Evolutionary conservation across 2,329 filamentous ascomycete genomes (phyloP).

Genomic region (Fusarium sp.): DNA sequence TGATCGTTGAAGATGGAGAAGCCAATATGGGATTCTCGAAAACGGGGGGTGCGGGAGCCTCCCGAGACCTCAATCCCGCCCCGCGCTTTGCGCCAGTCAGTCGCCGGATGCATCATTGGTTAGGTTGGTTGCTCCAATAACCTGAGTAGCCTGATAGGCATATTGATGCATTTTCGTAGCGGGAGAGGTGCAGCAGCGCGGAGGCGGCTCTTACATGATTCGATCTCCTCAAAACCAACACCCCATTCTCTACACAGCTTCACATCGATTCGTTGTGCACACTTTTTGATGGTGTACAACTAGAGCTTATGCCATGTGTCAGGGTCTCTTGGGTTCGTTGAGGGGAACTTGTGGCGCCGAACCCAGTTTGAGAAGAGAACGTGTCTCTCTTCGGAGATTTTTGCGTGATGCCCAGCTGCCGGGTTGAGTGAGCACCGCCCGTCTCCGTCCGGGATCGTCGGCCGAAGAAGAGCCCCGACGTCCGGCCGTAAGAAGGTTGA

Average conservation of each 20-base stretch:
- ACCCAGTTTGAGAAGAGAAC: conserved; percentile 10
- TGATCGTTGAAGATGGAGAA: conserved; percentile 15
- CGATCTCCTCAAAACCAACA: not conserved
- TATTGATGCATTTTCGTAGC: conserved; percentile 26
- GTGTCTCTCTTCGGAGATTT: conserved; percentile 36
- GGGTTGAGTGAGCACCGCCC: conserved; percentile 5
- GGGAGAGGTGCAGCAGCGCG: conserved; percentile 9
- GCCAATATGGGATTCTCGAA: conserved; percentile 27
- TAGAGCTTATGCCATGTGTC: conserved; percentile 32
- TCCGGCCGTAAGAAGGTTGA: not conserved
- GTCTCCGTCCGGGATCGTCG: conserved; percentile 8
- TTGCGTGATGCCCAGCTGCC: conserved; percentile 9
- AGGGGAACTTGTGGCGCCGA: conserved; percentile 29
- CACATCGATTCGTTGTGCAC: conserved; percentile 7
- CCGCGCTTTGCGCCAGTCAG: conserved; percentile 40
- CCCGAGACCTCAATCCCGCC: conserved; percentile 39
- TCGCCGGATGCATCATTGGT: conserved; percentile 30
- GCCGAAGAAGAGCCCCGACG: conserved; percentile 8
- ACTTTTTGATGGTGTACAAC: conserved; percentile 15
- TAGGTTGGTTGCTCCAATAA: conserved; percentile 1
- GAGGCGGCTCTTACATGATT: conserved; percentile 25
- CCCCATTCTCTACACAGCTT: conserved; percentile 6
- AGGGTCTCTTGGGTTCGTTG: conserved; percentile 6
- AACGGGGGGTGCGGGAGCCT: conserved; percentile 39
- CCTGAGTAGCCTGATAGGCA: conserved; percentile 17